Evolutionary conservation across 345 rosid species (phyloP), one percentile per base, ranked within the genome.

Genomic region (Ricinus communis): DNA sequence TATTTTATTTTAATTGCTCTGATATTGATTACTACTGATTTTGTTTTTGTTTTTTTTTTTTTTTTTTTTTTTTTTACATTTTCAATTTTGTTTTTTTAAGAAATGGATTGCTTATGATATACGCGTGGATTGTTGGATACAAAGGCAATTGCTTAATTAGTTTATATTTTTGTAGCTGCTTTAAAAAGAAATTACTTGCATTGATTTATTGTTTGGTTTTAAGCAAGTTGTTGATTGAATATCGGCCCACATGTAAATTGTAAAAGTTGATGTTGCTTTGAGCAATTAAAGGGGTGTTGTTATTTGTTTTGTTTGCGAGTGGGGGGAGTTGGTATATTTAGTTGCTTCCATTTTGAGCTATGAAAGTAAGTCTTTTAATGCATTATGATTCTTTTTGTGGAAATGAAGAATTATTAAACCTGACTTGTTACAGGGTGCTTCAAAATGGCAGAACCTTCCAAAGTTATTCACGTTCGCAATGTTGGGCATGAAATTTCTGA

Each of bases 401-500:
- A 56, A 18, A 65, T 54, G 25, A n/a, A 51, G 45, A 21, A 71
- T 28, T 51, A 1, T 31, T 54, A 55, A 71, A n/a, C n/a, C 62
- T n/a, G 43, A 16, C 19, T 64, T 67, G 14, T 59, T 74, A 72
- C 69, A 74, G 73, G 25, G 28, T 14, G 46, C 13, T 50, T 66
- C 9, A 24, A 58, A 72, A 95, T 95, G 98, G 74, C 94, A 18
- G 99, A 95, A 50, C 90, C 98, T 45, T 95, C 99, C 43, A 95
- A 95, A 84, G 99, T 95, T 57, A 86, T 95, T 75, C 99, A 95
- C 57, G 96, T 93, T 74, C 99, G 99, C 63, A 95, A 95, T 71
- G 97, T 95, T 27, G 99, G 98, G 30, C 97, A 89, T 76, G 98
- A 90, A 77, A 92, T 95, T 77, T 89, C 99, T 68, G 98, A 95